phyloP scores from a whole-genome alignment of 2,329 filamentous ascomycete species.

The Beauveria bassiana region DNA sequence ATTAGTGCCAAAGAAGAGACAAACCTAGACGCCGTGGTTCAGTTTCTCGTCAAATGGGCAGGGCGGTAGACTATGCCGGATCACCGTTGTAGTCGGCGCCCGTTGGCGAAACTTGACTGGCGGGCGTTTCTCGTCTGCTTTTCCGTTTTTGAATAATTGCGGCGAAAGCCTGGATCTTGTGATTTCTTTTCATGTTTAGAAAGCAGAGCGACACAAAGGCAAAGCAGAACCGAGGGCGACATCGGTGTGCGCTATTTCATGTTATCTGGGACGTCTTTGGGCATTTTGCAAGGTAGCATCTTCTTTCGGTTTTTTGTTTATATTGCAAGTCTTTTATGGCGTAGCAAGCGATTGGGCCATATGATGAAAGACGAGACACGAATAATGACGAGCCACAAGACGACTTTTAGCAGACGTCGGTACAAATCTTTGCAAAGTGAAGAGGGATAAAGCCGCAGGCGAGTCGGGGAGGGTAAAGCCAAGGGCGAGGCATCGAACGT shows the following conservation, averaged over 20 bases:
- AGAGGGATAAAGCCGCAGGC: background rate
- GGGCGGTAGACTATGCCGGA: slow-evolving; percentile 44
- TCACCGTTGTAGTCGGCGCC: slow-evolving; percentile 3
- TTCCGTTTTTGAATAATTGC: slow-evolving; percentile 4
- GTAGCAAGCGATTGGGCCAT: slow-evolving; percentile 6
- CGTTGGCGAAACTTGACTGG: background rate
- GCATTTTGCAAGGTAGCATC: slow-evolving; percentile 6
- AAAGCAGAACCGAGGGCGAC: slow-evolving; percentile 11
- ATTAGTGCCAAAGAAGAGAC: slow-evolving; percentile 99
- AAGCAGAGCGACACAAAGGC: slow-evolving; percentile 10
- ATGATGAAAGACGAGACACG: slow-evolving; percentile 11
- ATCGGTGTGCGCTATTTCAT: slow-evolving; percentile 12
- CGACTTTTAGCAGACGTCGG: background rate
- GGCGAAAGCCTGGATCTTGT: slow-evolving; percentile 1
- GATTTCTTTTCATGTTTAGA: slow-evolving; percentile 10
- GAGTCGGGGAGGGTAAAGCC: background rate
- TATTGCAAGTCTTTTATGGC: slow-evolving; percentile 7
- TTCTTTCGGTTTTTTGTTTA: background rate
- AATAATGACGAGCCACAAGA: slow-evolving; percentile 10
- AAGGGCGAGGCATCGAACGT: background rate
- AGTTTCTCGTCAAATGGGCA: slow-evolving; percentile 90
- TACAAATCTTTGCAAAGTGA: background rate
- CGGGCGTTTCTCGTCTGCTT: background rate
- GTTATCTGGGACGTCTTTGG: slow-evolving; percentile 8
- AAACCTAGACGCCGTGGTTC: slow-evolving; percentile 91